Base-by-base conservation (phyloP, 2,329 filamentous ascomycete genomes). In the Ophiostoma australiae region DNA sequence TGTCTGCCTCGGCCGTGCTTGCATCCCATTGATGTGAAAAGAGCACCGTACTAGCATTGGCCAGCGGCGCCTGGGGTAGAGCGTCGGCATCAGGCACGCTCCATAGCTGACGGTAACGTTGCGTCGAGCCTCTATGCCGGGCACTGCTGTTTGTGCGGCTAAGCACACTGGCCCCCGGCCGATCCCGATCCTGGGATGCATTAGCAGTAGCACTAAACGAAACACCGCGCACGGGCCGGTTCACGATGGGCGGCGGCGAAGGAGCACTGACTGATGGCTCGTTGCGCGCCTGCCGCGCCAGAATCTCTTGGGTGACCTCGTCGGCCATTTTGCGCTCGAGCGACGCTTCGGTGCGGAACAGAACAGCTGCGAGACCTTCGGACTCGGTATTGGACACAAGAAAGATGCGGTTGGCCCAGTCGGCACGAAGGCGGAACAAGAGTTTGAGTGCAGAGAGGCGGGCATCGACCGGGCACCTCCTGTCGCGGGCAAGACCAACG, bases 351-450 rank as follows among this genome's bases (percentile, higher is more conserved):
- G 86, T 89, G 52, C 93, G 89, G 75, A 88, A 90, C 11, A 97
- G 81, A 7, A 90, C 85, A 20, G 88, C 85, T 37, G 93, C 92
- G 33, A 97, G 82, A 70, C 87, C 88, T 74, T 90, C 87, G 37
- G 89, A 90, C 77, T 97, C 92, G 1, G 90, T 87, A 39, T 87
- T 86, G 44, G 86, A 81, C 8, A 88, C 88, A 70, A 97, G 82
- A 72, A 90, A 92, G 4, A 97, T 85, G 65, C 89, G 86, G 74
- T 94, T 88, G 11, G 90, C 88, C 78, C 91, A 92, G 79, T 97
- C 93, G 31, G 93, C 92, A 72, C 94, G 87, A 39, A 97, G 82
- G 63, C 94, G 88, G 77, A 96, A 94, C 1, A 97, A 82, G 63
- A 94, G 80, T 76, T 92, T 93, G 83, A 94, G 87, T 2, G 90